Evolutionary conservation across 805 yeast genomes (phyloP).

Genomic region (Lipomyces kockii): DNA sequence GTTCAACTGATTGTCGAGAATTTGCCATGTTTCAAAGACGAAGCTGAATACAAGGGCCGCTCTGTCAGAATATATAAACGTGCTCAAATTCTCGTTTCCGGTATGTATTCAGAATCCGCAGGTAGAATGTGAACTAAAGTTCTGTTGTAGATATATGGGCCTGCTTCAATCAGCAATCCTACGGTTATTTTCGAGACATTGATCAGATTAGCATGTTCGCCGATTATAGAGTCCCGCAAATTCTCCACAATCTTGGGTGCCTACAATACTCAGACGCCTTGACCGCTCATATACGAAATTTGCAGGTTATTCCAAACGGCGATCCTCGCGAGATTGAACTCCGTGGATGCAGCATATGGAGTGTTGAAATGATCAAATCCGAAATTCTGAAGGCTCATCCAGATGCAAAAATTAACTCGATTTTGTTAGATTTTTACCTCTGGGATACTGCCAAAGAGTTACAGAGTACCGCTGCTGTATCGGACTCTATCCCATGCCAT

Average conservation of each 20-base stretch:
- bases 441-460: slow-evolving; percentile 53
- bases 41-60: slow-evolving; percentile 41
- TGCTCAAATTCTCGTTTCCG: slow-evolving; percentile 50
- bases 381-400: slow-evolving; percentile 39
- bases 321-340: slow-evolving; percentile 48
- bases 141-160: slow-evolving; percentile 50
- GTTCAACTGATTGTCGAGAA: slow-evolving; percentile 41
- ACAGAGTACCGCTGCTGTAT: slow-evolving; percentile 39
- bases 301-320: slow-evolving; percentile 42
- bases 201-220: slow-evolving; percentile 53
- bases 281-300: slow-evolving; percentile 33
- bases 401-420: slow-evolving; percentile 43
- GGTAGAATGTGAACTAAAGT: background rate
- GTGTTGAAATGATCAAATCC: slow-evolving; percentile 47
- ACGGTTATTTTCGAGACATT: slow-evolving; percentile 49
- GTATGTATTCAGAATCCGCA: slow-evolving; percentile 3
- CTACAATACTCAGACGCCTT: slow-evolving; percentile 44
- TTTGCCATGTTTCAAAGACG: slow-evolving; percentile 47
- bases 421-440: slow-evolving; percentile 50
- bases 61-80: slow-evolving; percentile 47
- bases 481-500: slow-evolving; percentile 44
- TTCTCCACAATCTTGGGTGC: slow-evolving; percentile 47
- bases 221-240: slow-evolving; percentile 54
- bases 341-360: slow-evolving; percentile 51
- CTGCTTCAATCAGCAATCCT: slow-evolving; percentile 47